Evolutionary conservation across 2,329 filamentous ascomycete genomes (phyloP).

Genomic region (Pseudocercospora pini-densiflorae): DNA sequence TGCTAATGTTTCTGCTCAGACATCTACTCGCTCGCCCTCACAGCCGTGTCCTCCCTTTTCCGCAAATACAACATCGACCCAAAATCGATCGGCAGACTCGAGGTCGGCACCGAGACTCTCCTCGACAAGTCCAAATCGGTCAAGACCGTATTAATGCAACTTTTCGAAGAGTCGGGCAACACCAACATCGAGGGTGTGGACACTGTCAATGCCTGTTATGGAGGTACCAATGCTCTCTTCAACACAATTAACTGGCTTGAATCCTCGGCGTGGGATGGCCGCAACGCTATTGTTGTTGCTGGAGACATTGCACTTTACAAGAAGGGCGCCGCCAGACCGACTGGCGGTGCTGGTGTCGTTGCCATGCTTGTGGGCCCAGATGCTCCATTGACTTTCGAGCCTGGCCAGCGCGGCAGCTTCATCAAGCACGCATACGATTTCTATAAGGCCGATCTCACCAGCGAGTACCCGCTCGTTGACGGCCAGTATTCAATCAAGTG

Average conservation of each 20-base stretch:
- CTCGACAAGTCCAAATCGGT: slow-evolving; percentile 62
- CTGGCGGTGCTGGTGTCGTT: slow-evolving; percentile 58
- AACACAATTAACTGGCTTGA: slow-evolving; percentile 60
- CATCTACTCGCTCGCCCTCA: slow-evolving; percentile 59
- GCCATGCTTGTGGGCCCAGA: slow-evolving; percentile 59
- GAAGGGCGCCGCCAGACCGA: slow-evolving; percentile 58
- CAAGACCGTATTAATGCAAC: slow-evolving; percentile 59
- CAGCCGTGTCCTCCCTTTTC: slow-evolving; percentile 56
- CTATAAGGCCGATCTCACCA: slow-evolving; percentile 60
- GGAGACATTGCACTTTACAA: slow-evolving; percentile 61
- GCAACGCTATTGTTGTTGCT: slow-evolving; percentile 57
- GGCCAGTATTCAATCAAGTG: slow-evolving; percentile 59
- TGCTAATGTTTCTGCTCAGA: slow-evolving; percentile 40
- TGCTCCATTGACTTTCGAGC: slow-evolving; percentile 55
- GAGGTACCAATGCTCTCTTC: slow-evolving; percentile 60
- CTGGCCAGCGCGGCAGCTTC: slow-evolving; percentile 56
- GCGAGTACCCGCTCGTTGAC: slow-evolving; percentile 59
- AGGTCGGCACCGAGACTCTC: slow-evolving; percentile 59
- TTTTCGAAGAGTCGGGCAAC: slow-evolving; percentile 57
- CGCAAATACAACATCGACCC: slow-evolving; percentile 59
- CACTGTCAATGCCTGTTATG: slow-evolving; percentile 60
- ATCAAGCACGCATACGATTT: slow-evolving; percentile 59
- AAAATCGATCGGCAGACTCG: slow-evolving; percentile 56
- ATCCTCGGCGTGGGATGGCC: slow-evolving; percentile 59
- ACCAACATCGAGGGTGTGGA: slow-evolving; percentile 59